These are phyloP conservation scores for Prillingera fragicola DNA, from an alignment of 1,284 basidiomycete species.

Conservation along the genomic window DNA sequence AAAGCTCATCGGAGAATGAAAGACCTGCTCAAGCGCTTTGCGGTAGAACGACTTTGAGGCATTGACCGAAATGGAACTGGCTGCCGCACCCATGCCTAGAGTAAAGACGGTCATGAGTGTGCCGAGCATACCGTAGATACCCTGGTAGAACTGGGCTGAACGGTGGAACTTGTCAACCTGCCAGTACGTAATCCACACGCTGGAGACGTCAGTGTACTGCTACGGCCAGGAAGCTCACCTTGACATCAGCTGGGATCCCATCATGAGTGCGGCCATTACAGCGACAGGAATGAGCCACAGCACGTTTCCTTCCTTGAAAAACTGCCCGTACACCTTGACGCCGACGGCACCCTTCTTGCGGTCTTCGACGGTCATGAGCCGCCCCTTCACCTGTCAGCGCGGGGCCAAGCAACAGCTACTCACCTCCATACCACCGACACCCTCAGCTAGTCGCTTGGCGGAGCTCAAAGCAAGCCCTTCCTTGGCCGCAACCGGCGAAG, in stretches of 20 bases:
- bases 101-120: constrained; percentile 57
- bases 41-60: not conserved
- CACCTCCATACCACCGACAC: too few relatives aligned
- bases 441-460: too few relatives aligned
- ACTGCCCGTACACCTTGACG: constrained; percentile 23
- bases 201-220: constrained; percentile 3
- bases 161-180: constrained; percentile 50
- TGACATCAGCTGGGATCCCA: constrained; percentile 13
- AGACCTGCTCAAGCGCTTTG: constrained; percentile 55
- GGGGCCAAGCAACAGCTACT: too few relatives aligned
- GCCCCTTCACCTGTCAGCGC: too few relatives aligned
- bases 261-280: constrained; percentile 2
- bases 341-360: constrained; percentile 31
- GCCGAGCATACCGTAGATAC: constrained; percentile 62
- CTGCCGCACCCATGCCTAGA: constrained; percentile 57
- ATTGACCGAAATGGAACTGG: constrained; percentile 36
- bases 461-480: too few relatives aligned
- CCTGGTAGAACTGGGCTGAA: constrained; percentile 58
- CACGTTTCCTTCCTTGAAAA: constrained; percentile 15
- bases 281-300: constrained; percentile 15
- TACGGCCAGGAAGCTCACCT: too few relatives aligned
- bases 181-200: constrained; percentile 63
- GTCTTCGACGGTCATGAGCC: constrained; percentile 29
- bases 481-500: too few relatives aligned
- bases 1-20: constrained; percentile 63